Percentiles rank a stretch among this genome's conserved stretches.
These are phyloP conservation scores for Boletellus emodensis DNA, from an alignment of 768 basidiomycete species.

Conservation along the genomic window DNA sequence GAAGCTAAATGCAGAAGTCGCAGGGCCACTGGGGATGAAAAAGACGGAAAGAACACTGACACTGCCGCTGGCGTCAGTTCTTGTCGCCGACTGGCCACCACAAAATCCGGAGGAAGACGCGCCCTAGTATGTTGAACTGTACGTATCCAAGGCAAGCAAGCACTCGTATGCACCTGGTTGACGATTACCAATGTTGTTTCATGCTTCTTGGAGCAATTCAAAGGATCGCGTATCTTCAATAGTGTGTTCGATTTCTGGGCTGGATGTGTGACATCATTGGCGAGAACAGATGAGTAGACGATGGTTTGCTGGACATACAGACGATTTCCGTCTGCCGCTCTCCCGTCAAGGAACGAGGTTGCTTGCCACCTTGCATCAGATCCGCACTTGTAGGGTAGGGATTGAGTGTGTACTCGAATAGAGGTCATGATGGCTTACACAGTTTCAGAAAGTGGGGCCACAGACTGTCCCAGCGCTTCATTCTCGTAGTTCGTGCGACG, in stretches of 20 bases:
- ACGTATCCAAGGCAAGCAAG: neutral
- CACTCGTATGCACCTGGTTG: constrained; percentile 13
- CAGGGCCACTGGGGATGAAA: too few species aligned
- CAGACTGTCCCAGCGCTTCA: neutral
- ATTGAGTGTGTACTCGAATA: neutral
- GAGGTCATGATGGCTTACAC: neutral
- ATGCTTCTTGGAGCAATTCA: neutral
- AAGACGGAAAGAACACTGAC: too few species aligned
- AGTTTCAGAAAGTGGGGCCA: neutral
- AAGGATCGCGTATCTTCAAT: neutral
- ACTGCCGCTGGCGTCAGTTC: too few species aligned
- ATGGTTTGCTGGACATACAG: neutral
- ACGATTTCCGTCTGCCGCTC: neutral
- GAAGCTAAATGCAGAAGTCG: too few species aligned
- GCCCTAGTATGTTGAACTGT: neutral
- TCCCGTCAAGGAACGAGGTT: neutral
- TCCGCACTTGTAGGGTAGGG: too few species aligned
- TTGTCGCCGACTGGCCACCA: too few species aligned
- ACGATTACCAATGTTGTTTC: constrained; percentile 6
- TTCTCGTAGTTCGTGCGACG: neutral
- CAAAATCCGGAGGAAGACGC: too few species aligned
- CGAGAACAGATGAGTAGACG: neutral
- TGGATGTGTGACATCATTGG: neutral
- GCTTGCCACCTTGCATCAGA: neutral
- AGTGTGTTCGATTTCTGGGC: constrained; percentile 1